Conservation (phyloP, 2,329 filamentous ascomycete species). For the Zymoseptoria pseudotritici region DNA sequence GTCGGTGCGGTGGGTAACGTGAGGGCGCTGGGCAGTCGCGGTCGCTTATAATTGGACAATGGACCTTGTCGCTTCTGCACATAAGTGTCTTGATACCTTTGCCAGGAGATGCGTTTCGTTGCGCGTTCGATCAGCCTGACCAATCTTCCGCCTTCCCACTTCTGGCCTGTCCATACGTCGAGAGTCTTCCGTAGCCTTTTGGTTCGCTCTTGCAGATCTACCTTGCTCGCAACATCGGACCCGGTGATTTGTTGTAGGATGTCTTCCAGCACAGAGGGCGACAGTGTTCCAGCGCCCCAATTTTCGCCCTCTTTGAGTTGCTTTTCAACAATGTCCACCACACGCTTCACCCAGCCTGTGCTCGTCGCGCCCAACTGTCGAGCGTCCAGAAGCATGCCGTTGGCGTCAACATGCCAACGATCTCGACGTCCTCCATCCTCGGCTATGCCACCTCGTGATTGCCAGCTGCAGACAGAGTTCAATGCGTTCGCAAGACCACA, state of each 20-base stretch:
- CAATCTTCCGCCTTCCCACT: conserved; percentile 83
- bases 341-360: conserved; percentile 77
- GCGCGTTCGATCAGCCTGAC: conserved; percentile 78
- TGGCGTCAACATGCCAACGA: conserved; percentile 85
- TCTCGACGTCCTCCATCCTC: conserved; percentile 68
- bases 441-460: conserved; percentile 75
- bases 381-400: conserved; percentile 74
- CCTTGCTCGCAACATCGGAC: conserved; percentile 24
- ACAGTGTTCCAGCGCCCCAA: conserved; percentile 72
- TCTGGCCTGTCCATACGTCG: conserved; percentile 57
- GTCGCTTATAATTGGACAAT: conserved; percentile 58
- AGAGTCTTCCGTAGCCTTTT: conserved; percentile 32
- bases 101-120: conserved; percentile 68
- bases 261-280: conserved; percentile 33
- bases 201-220: conserved; percentile 31
- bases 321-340: conserved; percentile 82
- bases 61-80: conserved; percentile 52
- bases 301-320: conserved; percentile 78
- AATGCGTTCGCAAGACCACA: conserved; percentile 91
- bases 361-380: conserved; percentile 53
- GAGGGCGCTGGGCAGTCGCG: conserved; percentile 64
- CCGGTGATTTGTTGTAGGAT: conserved; percentile 41
- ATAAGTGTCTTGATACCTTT: conserved; percentile 82
- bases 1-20: conserved; percentile 83
- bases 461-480: conserved; percentile 95